These are phyloP conservation scores for Mucor velutinosus DNA, from an alignment of 371 early-diverging fungal species.

Conservation along the genomic window DNA sequence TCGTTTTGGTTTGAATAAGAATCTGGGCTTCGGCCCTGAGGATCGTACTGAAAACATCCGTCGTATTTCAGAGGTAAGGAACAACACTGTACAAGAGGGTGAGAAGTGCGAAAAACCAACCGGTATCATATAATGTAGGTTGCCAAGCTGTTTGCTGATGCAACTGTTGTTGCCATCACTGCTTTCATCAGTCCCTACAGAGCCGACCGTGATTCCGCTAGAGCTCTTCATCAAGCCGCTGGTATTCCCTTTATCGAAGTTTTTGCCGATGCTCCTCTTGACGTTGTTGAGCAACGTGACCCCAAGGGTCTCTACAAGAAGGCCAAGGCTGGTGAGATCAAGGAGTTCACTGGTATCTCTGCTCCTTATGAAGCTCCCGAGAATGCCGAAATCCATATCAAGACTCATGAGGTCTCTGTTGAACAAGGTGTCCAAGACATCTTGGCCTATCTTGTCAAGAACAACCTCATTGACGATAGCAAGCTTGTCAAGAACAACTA, in stretches of 20 bases:
- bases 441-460: slow-evolving; percentile 40
- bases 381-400: slow-evolving; percentile 83
- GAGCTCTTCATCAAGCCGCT: slow-evolving; percentile 76
- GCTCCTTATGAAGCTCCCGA: slow-evolving; percentile 91
- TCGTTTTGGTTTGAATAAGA: slow-evolving; percentile 93
- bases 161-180: slow-evolving; percentile 80
- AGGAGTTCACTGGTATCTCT: slow-evolving; percentile 93
- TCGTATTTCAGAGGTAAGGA: slow-evolving; percentile 81
- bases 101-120: neutral
- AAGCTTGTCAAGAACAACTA: slow-evolving; percentile 26
- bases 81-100: neutral
- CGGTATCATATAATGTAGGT: slow-evolving; percentile 42
- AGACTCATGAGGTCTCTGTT: slow-evolving; percentile 74
- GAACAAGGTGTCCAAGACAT: slow-evolving; percentile 65
- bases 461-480: slow-evolving; percentile 28
- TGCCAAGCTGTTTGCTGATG: slow-evolving; percentile 88
- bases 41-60: slow-evolving; percentile 95
- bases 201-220: slow-evolving; percentile 81
- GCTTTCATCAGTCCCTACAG: slow-evolving; percentile 92
- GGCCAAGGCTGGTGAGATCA: slow-evolving; percentile 91
- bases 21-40: slow-evolving; percentile 88
- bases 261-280: slow-evolving; percentile 85
- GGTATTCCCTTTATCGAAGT: slow-evolving; percentile 84
- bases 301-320: slow-evolving; percentile 97
- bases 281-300: slow-evolving; percentile 89